Percentiles rank a stretch among this genome's conserved stretches.
Conservation (phyloP, 2,329 filamentous ascomycete genomes). For the Cladosporium sp. region DNA sequence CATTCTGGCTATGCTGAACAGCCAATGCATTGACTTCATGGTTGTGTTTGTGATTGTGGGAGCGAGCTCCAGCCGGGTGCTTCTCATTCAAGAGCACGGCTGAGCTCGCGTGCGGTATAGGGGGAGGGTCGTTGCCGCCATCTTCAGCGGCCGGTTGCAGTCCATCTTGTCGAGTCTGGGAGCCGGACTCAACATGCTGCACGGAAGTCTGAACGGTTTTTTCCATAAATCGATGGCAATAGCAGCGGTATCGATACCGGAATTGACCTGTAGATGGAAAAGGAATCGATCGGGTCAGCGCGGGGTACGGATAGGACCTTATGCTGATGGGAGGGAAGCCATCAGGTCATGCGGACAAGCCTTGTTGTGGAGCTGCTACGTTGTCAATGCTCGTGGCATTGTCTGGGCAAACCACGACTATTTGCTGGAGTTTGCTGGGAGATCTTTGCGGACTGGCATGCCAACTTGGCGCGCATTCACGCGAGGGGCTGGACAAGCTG, state of each 20-base stretch:
- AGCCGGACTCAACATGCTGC: slow-evolving; percentile 20
- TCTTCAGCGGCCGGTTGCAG: slow-evolving; percentile 18
- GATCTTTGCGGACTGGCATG: slow-evolving; percentile 12
- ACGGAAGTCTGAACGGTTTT: slow-evolving; percentile 19
- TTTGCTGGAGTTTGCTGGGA: slow-evolving; percentile 8
- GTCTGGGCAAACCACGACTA: slow-evolving; percentile 14
- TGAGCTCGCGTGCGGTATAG: slow-evolving; percentile 21
- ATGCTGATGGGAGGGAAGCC: neutral
- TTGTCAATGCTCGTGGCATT: slow-evolving; percentile 11
- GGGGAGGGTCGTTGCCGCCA: slow-evolving; percentile 18
- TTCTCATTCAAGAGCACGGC: slow-evolving; percentile 19
- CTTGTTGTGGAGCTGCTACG: slow-evolving; percentile 12
- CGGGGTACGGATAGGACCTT: slow-evolving; percentile 1
- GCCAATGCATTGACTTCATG: slow-evolving; percentile 3
- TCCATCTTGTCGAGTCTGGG: slow-evolving; percentile 19
- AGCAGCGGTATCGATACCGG: slow-evolving; percentile 12
- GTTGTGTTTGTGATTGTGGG: neutral
- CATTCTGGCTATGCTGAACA: neutral
- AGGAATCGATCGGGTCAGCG: slow-evolving; percentile 4
- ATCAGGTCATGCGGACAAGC: slow-evolving; percentile 18
- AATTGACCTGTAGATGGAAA: slow-evolving; percentile 7
- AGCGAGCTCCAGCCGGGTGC: slow-evolving; percentile 16
- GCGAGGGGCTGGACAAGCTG: slow-evolving; percentile 6
- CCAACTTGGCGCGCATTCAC: slow-evolving; percentile 15
- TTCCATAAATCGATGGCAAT: slow-evolving; percentile 20